Evolutionary conservation across 2,329 filamentous ascomycete species (phyloP), one percentile per base, ranked within the genome.

Genomic region (Arthrobotrys sphaeroides): DNA sequence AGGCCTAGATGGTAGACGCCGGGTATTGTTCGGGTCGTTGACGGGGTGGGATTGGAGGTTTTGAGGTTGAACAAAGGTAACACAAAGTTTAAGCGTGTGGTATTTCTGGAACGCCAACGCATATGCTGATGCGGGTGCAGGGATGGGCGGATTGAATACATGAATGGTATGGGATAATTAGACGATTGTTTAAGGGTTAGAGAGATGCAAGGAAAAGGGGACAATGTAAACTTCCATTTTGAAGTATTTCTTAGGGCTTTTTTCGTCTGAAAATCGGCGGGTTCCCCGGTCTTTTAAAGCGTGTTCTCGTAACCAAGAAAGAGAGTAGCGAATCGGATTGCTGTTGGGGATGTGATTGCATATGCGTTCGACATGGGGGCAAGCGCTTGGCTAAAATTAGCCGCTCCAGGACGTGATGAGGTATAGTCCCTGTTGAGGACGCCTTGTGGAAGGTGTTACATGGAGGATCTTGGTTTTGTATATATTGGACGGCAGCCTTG

Each of bases 331-430:
- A 51, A 65, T 65, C 13, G 43, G 43, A 26, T 20, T 6, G 31
- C n/a, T 51, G 47, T 18, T 18, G 24, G n/a, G 22, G 40, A 10
- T 28, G 38, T 31, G 31, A 38, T 4, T 59, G 64, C 64, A 68
- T 20, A 36, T 61, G 66, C 53, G 12, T 53, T 43, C 13, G 18
- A 10, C 26, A 45, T 20, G 26, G 57, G 67, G 57, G 20, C n/a
- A 1, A 57, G 67, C 67, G 67, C 67, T 64, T 72, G 9, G 55
- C 67, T 72, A 55, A 55, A 53, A 62, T 62, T 72, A 72, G 55
- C 22, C 66, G 67, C 67, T n/a, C 28, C 6, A 13, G 45, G 16
- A 10, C 7, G 16, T 13, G 43, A n/a, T n/a, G 24, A 28, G 45
- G 12, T 40, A 40, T n/a, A 9, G 12, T 33, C 36, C 36, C 5